These are phyloP conservation scores for Colletotrichum karsti DNA, from an alignment of 2,329 filamentous ascomycete genomes.

Conservation along the genomic window DNA sequence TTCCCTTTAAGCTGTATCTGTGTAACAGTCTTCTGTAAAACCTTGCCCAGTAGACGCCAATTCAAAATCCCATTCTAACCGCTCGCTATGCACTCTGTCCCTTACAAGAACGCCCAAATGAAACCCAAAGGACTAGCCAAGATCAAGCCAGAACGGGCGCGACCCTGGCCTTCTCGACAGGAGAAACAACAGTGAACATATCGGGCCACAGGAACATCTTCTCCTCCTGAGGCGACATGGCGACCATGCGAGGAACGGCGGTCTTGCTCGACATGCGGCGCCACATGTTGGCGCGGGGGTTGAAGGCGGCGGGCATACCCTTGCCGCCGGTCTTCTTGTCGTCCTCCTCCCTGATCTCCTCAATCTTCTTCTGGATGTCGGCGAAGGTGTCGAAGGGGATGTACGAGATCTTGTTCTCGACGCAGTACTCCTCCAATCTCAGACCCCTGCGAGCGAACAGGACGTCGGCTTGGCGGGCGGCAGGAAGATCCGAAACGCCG, in stretches of 20 bases:
- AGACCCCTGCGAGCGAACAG: conserved; percentile 73
- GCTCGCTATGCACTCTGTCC: conserved; percentile 24
- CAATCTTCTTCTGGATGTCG: conserved; percentile 69
- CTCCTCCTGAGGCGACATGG: conserved; percentile 60
- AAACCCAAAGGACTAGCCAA: background rate
- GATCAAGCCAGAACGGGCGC: conserved; percentile 8
- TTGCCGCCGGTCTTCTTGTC: conserved; percentile 66
- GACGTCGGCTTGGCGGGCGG: conserved; percentile 72
- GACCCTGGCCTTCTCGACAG: conserved; percentile 32
- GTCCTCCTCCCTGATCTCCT: conserved; percentile 66
- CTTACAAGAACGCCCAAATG: background rate
- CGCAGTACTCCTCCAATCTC: conserved; percentile 72
- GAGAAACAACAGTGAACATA: conserved; percentile 55
- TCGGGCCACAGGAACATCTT: conserved; percentile 72
- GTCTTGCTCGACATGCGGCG: conserved; percentile 67
- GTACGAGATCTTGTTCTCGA: conserved; percentile 67
- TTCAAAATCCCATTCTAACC: background rate
- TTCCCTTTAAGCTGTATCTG: background rate
- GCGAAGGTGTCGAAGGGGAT: conserved; percentile 72
- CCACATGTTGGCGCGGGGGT: conserved; percentile 76
- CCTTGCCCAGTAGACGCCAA: background rate
- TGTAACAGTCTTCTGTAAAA: background rate
- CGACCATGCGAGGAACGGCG: conserved; percentile 49
- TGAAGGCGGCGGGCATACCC: conserved; percentile 69
- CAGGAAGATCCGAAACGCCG: conserved; percentile 73